Evolutionary conservation across 257 asterid species (phyloP).

Genomic region (Nicotiana noctiflora): DNA sequence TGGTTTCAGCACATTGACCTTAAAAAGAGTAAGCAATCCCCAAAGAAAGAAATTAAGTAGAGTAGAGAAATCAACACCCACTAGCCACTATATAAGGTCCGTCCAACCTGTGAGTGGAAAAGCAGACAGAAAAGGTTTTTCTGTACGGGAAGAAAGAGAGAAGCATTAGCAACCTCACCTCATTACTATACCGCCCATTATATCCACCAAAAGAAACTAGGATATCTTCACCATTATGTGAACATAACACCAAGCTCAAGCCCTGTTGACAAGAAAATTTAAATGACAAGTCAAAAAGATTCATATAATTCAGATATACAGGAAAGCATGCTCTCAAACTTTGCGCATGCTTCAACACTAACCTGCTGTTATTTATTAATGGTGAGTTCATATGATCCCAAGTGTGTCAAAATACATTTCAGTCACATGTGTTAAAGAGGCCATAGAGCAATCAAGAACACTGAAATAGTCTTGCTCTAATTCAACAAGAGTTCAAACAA

Average conservation of each 20-base stretch:
- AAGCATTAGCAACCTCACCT: constrained; percentile 42
- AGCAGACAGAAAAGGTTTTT: not conserved
- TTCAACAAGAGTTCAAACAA: not conserved
- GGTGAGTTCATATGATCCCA: not conserved
- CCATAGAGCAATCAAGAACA: not conserved
- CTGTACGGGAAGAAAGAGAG: not conserved
- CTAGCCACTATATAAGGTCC: not conserved
- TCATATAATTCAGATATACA: not conserved
- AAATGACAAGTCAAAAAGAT: not conserved
- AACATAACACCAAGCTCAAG: constrained; percentile 76
- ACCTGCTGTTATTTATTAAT: not conserved
- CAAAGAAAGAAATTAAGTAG: constrained; percentile 11
- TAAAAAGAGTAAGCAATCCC: constrained; percentile 20
- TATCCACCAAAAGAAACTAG: constrained; percentile 96
- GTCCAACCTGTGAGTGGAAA: not conserved
- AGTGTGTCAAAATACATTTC: not conserved
- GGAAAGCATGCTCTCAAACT: not conserved
- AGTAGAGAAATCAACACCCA: constrained; percentile 5
- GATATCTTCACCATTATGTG: constrained; percentile 73
- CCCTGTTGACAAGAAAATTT: constrained; percentile 40
- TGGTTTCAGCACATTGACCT: constrained; percentile 93
- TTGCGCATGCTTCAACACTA: not conserved
- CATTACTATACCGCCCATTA: constrained; percentile 94
- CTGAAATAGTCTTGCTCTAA: not conserved
- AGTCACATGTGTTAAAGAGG: not conserved